A percentile compares a stretch with the other conserved stretches of the same genome.
Conservation (phyloP, 495 filamentous ascomycete species). For the Annulohypoxylon stygium region DNA sequence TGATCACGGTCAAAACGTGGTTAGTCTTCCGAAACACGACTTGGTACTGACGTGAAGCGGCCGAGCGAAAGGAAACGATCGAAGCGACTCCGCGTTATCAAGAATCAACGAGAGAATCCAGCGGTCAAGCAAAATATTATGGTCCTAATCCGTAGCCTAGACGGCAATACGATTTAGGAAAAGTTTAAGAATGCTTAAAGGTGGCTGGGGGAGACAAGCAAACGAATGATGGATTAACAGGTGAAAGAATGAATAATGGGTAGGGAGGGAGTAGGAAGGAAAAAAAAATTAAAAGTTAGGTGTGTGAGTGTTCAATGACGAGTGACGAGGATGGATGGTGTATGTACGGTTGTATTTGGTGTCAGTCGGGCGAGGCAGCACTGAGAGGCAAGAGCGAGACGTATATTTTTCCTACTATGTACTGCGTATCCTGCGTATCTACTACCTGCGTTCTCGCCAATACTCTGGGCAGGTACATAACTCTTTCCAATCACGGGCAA, state of each 20-base stretch:
- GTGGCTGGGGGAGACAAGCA: slow-evolving; percentile 30
- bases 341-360: slow-evolving; percentile 29
- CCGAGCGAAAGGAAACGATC: slow-evolving; percentile 34
- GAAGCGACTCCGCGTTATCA: slow-evolving; percentile 33
- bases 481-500: slow-evolving; percentile 36
- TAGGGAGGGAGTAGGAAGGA: slow-evolving; percentile 17
- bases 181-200: slow-evolving; percentile 16
- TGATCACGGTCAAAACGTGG: slow-evolving; percentile 32
- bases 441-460: slow-evolving; percentile 45
- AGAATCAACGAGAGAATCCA: slow-evolving; percentile 41
- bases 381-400: slow-evolving; percentile 25
- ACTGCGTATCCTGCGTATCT: no score
- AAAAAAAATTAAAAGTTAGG: slow-evolving; percentile 20
- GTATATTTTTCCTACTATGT: slow-evolving; percentile 43
- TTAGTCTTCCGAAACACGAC: slow-evolving; percentile 41
- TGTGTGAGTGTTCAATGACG: slow-evolving; percentile 42
- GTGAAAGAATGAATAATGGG: slow-evolving; percentile 21
- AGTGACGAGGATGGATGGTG: slow-evolving; percentile 42
- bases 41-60: slow-evolving; percentile 29
- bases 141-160: slow-evolving; percentile 31
- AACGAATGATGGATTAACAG: slow-evolving; percentile 32
- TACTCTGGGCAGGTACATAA: slow-evolving; percentile 38
- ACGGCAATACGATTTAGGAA: slow-evolving; percentile 31
- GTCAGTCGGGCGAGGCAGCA: slow-evolving; percentile 33
- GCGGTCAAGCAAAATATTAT: slow-evolving; percentile 37